phyloP scores from a whole-genome alignment of 1,284 basidiomycete genomes.

The Fomitiporia mediterranea region DNA sequence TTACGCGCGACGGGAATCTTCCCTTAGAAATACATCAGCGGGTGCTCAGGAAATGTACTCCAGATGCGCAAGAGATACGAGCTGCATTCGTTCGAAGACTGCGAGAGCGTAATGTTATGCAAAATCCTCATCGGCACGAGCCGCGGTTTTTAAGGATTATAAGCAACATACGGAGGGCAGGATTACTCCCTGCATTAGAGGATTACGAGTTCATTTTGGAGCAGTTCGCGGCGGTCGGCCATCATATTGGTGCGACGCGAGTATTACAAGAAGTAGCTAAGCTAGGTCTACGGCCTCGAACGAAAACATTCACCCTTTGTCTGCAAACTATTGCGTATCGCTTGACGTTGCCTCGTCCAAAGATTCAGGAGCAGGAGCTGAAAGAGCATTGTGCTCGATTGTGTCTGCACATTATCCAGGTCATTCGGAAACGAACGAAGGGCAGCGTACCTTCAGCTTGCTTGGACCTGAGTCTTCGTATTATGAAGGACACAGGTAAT shows the following conservation, averaged over 20 bases:
- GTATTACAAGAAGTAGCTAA: constrained; percentile 56
- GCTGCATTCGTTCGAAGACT: constrained; percentile 36
- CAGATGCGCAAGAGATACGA: constrained; percentile 42
- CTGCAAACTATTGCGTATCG: constrained; percentile 65
- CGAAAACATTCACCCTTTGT: constrained; percentile 56
- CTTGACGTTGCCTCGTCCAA: constrained; percentile 49
- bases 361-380: constrained; percentile 33
- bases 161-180: constrained; percentile 57
- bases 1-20: constrained; percentile 41
- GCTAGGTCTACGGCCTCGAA: constrained; percentile 40
- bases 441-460: constrained; percentile 51
- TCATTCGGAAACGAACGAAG: constrained; percentile 47
- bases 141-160: constrained; percentile 59
- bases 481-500: constrained; percentile 61
- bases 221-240: constrained; percentile 68
- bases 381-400: constrained; percentile 38
- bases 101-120: constrained; percentile 32
- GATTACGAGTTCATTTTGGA: constrained; percentile 72
- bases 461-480: constrained; percentile 59
- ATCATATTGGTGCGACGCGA: constrained; percentile 50
- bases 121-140: constrained; percentile 49
- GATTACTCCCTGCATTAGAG: constrained; percentile 45
- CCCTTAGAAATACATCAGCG: constrained; percentile 61
- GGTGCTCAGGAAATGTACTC: constrained; percentile 61
- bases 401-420: constrained; percentile 46